Evolutionary conservation across 306 rosid species (phyloP).

Genomic region (Oemleria cerasiformis): DNA sequence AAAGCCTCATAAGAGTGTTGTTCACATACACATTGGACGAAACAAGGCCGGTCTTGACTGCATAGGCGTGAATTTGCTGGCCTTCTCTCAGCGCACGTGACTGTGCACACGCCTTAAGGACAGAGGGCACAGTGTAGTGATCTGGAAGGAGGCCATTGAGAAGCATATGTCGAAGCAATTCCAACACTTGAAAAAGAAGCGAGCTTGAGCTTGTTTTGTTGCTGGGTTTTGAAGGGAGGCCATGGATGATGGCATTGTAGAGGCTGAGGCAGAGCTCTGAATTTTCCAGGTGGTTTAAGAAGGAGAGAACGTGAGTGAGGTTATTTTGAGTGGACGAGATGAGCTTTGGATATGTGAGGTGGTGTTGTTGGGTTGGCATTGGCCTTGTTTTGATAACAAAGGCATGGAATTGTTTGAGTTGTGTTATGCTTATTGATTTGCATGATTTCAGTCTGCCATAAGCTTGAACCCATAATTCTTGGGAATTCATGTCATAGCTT

Average conservation of each 20-base stretch:
- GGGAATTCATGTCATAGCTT: slow-evolving; percentile 20
- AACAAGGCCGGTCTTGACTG: slow-evolving; percentile 29
- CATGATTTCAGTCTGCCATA: slow-evolving; percentile 12
- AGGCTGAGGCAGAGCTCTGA: slow-evolving; percentile 20
- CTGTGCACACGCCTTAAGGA: slow-evolving; percentile 36
- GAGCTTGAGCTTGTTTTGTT: background rate
- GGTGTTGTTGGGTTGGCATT: slow-evolving; percentile 13
- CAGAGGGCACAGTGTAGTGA: slow-evolving; percentile 32
- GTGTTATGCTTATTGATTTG: slow-evolving; percentile 16
- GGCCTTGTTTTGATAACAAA: slow-evolving; percentile 29
- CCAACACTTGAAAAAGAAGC: slow-evolving; percentile 9
- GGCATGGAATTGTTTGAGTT: slow-evolving; percentile 34
- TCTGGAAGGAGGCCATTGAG: slow-evolving; percentile 29
- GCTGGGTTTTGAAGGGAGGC: slow-evolving; percentile 11
- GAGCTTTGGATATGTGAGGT: slow-evolving; percentile 10
- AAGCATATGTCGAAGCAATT: slow-evolving; percentile 27
- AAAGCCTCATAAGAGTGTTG: slow-evolving; percentile 39
- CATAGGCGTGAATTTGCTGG: slow-evolving; percentile 32
- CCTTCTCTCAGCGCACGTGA: slow-evolving; percentile 31
- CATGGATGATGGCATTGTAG: slow-evolving; percentile 35
- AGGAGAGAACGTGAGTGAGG: slow-evolving; percentile 22
- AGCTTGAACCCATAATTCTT: slow-evolving; percentile 18
- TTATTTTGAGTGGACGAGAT: slow-evolving; percentile 1
- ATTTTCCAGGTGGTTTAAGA: slow-evolving; percentile 21
- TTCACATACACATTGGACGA: slow-evolving; percentile 31